Percentiles rank a stretch among this genome's conserved stretches.
phyloP scores from a whole-genome alignment of 2,329 filamentous ascomycete genomes.

The Ustulina deusta region DNA sequence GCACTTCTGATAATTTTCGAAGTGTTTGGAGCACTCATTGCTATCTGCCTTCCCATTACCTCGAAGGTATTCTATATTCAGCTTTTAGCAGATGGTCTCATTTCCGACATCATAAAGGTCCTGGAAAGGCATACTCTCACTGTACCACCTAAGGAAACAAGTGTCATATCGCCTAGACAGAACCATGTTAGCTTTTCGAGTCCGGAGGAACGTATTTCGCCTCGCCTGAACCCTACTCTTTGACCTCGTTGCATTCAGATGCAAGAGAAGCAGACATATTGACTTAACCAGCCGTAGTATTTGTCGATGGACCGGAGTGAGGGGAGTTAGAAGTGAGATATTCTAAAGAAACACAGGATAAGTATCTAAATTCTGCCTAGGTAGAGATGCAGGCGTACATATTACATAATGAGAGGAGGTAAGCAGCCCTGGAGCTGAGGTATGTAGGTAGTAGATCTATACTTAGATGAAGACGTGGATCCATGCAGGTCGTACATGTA shows the following conservation, averaged over 20 bases:
- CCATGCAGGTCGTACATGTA: no score
- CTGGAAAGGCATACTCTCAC: conserved; percentile 79
- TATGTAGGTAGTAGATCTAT: neutral
- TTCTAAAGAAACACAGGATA: neutral
- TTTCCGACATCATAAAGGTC: conserved; percentile 17
- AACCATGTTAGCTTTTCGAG: conserved; percentile 27
- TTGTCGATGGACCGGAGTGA: neutral
- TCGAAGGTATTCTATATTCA: conserved; percentile 81
- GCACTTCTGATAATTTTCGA: conserved; percentile 89
- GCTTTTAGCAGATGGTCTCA: conserved; percentile 13
- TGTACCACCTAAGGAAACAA: conserved; percentile 99
- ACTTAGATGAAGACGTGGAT: no score
- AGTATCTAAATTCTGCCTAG: no score
- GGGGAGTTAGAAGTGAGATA: neutral
- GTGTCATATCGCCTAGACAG: conserved; percentile 85
- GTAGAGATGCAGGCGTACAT: no score
- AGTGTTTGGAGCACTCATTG: conserved; percentile 84
- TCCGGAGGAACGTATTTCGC: conserved; percentile 27
- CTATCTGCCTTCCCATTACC: conserved; percentile 81
- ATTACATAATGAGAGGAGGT: no score
- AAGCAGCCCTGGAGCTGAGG: no score
- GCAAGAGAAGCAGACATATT: conserved; percentile 93
- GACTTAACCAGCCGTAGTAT: neutral
- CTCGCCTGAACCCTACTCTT: conserved; percentile 77
- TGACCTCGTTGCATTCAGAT: conserved; percentile 93